phyloP scores from a whole-genome alignment of 176 grass and related monocot species.

The Neostapfia colusana region DNA sequence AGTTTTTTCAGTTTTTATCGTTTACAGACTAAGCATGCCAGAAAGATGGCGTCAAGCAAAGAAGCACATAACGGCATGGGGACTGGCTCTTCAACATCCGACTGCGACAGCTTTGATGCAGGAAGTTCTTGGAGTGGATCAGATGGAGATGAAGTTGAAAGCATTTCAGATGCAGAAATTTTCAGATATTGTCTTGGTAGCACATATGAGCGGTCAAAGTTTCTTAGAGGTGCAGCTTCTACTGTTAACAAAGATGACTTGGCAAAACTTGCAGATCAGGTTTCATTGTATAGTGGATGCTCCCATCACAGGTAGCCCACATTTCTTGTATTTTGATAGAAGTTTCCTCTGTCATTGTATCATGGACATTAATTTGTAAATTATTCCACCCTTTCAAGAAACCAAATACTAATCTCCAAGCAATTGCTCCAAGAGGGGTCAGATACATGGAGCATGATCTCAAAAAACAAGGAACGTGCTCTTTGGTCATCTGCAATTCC shows the following conservation, averaged over 20 bases:
- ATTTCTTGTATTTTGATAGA: constrained; percentile 2
- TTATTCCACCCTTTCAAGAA: constrained; percentile 50
- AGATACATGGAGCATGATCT: constrained; percentile 71
- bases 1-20: constrained; percentile 7
- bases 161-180: constrained; percentile 58
- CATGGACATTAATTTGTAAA: constrained; percentile 25
- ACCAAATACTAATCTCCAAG: constrained; percentile 90
- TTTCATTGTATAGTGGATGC: constrained; percentile 85
- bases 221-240: constrained; percentile 63
- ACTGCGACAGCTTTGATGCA: constrained; percentile 69
- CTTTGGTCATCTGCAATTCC: constrained; percentile 74
- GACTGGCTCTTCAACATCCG: constrained; percentile 58
- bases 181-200: constrained; percentile 89
- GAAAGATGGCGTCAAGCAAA: constrained; percentile 40
- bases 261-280: constrained; percentile 61
- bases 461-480: constrained; percentile 67
- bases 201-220: constrained; percentile 58
- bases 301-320: constrained; percentile 76
- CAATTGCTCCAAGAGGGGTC: constrained; percentile 64
- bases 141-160: constrained; percentile 47
- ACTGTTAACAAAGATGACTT: constrained; percentile 65
- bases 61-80: constrained; percentile 50
- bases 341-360: constrained; percentile 19
- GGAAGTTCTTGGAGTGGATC: constrained; percentile 53
- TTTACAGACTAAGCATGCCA: constrained; percentile 41